Conservation (phyloP, 768 basidiomycete genomes). For the Naganishia antarctica region DNA sequence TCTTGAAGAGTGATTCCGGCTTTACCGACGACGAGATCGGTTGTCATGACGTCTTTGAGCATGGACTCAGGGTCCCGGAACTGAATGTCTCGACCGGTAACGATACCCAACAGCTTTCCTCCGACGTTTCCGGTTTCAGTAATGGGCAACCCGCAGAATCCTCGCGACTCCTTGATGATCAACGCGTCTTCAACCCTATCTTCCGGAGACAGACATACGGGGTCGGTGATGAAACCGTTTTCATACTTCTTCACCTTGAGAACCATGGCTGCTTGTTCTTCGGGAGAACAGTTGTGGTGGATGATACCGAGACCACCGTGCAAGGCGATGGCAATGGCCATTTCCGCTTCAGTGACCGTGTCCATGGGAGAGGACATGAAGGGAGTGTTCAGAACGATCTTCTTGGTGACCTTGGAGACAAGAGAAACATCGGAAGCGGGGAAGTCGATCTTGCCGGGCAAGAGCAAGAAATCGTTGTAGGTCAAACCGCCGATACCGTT, state of each 20-base stretch:
- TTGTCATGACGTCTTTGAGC: slow-evolving; percentile 86
- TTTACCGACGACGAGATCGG: slow-evolving; percentile 73
- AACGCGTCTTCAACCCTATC: slow-evolving; percentile 81
- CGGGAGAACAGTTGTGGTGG: slow-evolving; percentile 76
- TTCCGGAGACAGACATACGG: slow-evolving; percentile 75
- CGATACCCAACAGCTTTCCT: slow-evolving; percentile 90
- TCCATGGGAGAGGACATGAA: slow-evolving; percentile 99
- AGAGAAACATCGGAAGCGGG: slow-evolving; percentile 55
- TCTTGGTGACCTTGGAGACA: slow-evolving; percentile 65
- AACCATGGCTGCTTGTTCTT: slow-evolving; percentile 91
- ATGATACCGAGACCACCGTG: slow-evolving; percentile 97
- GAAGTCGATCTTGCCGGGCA: slow-evolving; percentile 95
- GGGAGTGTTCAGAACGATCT: slow-evolving; percentile 84
- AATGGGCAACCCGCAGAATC: slow-evolving; percentile 95
- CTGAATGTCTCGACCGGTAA: slow-evolving; percentile 92
- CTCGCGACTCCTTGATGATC: slow-evolving; percentile 82
- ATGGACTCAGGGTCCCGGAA: slow-evolving; percentile 66
- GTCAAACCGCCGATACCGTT: slow-evolving; percentile 82
- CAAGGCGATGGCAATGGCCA: slow-evolving; percentile 56
- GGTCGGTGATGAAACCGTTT: slow-evolving; percentile 96
- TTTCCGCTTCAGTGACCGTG: slow-evolving; percentile 86
- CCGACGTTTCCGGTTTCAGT: slow-evolving; percentile 84
- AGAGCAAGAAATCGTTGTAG: slow-evolving; percentile 92
- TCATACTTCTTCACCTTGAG: slow-evolving; percentile 96
- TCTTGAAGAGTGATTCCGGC: slow-evolving; percentile 83